Conservation (phyloP, 345 rosid genomes). For the Dimocarpus longan region DNA sequence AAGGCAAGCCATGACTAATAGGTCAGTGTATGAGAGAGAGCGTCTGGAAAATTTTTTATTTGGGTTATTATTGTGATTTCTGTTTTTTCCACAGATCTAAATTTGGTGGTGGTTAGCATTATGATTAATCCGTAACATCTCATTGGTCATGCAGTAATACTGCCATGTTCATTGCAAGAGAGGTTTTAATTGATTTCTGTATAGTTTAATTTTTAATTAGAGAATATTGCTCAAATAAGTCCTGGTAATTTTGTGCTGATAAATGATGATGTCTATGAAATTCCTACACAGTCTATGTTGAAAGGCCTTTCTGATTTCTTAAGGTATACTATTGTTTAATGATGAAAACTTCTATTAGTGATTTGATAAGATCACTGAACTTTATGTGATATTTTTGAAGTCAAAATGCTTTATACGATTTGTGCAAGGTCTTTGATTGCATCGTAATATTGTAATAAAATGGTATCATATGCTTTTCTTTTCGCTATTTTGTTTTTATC, state of each 20-base stretch:
- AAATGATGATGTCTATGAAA: neutral
- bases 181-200: neutral
- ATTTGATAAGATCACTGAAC: neutral
- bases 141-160: neutral
- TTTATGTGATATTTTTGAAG: neutral
- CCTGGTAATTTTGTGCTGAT: neutral
- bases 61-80: neutral
- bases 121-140: neutral
- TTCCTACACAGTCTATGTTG: neutral
- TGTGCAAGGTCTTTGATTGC: conserved; percentile 4
- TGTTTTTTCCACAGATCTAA: neutral
- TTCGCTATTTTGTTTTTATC: neutral
- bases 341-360: neutral
- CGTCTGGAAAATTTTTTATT: neutral
- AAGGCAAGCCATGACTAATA: neutral
- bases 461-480: neutral
- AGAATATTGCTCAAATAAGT: neutral
- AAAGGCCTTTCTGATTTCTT: neutral
- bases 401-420: neutral
- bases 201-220: neutral
- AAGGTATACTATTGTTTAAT: neutral
- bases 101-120: neutral
- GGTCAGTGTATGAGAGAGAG: neutral
- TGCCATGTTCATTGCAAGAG: neutral
- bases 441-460: neutral